phyloP scores from a whole-genome alignment of 106 monocot species.

The Chionographis japonica region DNA sequence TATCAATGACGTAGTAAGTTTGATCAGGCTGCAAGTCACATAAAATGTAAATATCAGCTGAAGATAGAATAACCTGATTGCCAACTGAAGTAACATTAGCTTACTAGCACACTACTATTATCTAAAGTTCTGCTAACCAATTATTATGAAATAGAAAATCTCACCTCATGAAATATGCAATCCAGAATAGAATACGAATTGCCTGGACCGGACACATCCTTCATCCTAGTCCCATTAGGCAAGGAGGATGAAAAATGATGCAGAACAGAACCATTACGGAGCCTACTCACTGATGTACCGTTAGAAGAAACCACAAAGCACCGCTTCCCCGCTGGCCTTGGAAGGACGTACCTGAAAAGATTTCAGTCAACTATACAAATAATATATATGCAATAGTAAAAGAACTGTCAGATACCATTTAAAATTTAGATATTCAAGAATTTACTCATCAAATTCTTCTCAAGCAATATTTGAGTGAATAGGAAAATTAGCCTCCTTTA shows the following conservation, averaged over 20 bases:
- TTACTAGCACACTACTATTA: not conserved
- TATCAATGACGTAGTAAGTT: constrained; percentile 96
- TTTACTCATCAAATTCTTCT: not conserved
- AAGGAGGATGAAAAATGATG: constrained; percentile 86
- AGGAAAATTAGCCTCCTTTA: no score
- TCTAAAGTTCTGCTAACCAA: not conserved
- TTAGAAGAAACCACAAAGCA: constrained; percentile 93
- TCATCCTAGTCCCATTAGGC: constrained; percentile 79
- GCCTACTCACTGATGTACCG: constrained; percentile 81
- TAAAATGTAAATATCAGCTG: constrained; percentile 1
- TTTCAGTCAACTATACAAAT: not conserved
- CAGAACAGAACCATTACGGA: constrained; percentile 85
- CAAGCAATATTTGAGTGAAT: no score
- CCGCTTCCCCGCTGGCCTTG: constrained; percentile 82
- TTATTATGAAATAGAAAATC: not conserved
- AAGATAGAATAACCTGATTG: not conserved
- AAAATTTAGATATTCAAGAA: not conserved
- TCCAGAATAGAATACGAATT: constrained; percentile 80
- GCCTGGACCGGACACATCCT: constrained; percentile 61
- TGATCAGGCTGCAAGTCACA: constrained; percentile 67
- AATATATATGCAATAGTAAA: not conserved
- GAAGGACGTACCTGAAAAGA: constrained; percentile 74
- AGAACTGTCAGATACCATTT: not conserved
- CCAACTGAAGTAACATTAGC: constrained; percentile 4
- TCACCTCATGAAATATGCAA: constrained; percentile 96